These are phyloP conservation scores for Diaporthe helianthi DNA, from an alignment of 2,329 filamentous ascomycete genomes.

Conservation along the genomic window DNA sequence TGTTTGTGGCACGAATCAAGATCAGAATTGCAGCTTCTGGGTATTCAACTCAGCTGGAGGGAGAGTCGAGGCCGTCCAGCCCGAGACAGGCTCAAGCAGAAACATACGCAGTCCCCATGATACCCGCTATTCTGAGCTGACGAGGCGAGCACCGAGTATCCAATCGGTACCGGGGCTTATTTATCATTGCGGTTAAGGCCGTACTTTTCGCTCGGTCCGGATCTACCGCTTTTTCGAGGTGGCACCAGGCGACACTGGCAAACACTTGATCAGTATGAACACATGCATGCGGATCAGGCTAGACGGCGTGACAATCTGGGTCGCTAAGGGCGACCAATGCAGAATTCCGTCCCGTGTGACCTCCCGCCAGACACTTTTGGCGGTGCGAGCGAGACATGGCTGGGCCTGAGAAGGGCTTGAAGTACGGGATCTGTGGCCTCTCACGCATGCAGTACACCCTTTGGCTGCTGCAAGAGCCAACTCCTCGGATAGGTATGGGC, in stretches of 20 bases:
- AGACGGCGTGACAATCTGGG: conserved; percentile 9
- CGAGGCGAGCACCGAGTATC: conserved; percentile 27
- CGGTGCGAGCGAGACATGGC: conserved; percentile 30
- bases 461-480: conserved; percentile 27
- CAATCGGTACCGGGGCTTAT: not conserved
- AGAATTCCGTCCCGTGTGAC: conserved; percentile 26
- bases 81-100: conserved; percentile 35
- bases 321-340: conserved; percentile 26
- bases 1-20: conserved; percentile 23
- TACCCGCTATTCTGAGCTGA: conserved; percentile 6
- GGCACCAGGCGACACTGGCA: conserved; percentile 20
- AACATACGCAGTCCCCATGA: conserved; percentile 27
- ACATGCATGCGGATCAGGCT: not conserved
- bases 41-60: conserved; percentile 15
- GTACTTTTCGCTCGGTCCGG: conserved; percentile 17
- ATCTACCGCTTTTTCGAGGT: conserved; percentile 11
- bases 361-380: conserved; percentile 30
- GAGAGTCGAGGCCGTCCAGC: not conserved
- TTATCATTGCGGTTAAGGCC: conserved; percentile 26
- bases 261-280: conserved; percentile 25
- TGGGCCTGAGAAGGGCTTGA: conserved; percentile 20
- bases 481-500: not conserved
- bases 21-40: conserved; percentile 1
- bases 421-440: conserved; percentile 23
- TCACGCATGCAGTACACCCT: conserved; percentile 18